Evolutionary conservation across 495 filamentous ascomycete species (phyloP), one percentile per base, ranked within the genome.

Genomic region (Neurospora sp.): DNA sequence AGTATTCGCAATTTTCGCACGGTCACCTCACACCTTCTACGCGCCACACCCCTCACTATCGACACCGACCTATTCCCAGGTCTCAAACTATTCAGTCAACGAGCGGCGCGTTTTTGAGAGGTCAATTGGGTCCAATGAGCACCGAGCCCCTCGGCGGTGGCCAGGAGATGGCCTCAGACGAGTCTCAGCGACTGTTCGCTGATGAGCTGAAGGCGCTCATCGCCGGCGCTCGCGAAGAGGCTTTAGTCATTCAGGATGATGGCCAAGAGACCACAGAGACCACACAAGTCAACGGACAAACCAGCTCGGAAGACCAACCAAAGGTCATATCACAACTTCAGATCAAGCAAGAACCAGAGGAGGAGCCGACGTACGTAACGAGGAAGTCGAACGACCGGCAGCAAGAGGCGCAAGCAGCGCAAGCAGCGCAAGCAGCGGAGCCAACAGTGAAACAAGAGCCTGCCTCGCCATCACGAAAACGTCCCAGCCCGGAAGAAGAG

Each of bases 381-480:
- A 62, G 14, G 2, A 62, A 35, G 27, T 31, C 14, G 4, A 62
- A 62, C 27, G 14, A 62, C 27, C 12, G 18, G 6, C 49, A 60
- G 23, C 27, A 62, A 62, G 54, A 62, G 14, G 27, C 23, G 20
- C 54, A 62, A 62, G 54, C 1, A 9, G 54, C 23, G 20, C 54
- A 62, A 62, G 54, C 1, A 9, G 54, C 27, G 54, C 46, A 54
- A 54, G 46, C 1, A 54, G 8, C 9, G 46, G 9, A 54, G 46
- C 20, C 3, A 6, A 6, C 27, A 62, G 27, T 27, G 54, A 35
- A 62, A 31, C 74, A 37, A 69, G 60, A 73, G 39, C 72, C 72
- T 5, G 71, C 72, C 38, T 74, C 73, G 72, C 46, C 46, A 35
- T 66, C 40, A n/a, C 31, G 72, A 71, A 71, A 39, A 37, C 69